Evolutionary conservation across 2,329 filamentous ascomycete species (phyloP), one percentile per base, ranked within the genome.

Genomic region (Pyrenophora teres): DNA sequence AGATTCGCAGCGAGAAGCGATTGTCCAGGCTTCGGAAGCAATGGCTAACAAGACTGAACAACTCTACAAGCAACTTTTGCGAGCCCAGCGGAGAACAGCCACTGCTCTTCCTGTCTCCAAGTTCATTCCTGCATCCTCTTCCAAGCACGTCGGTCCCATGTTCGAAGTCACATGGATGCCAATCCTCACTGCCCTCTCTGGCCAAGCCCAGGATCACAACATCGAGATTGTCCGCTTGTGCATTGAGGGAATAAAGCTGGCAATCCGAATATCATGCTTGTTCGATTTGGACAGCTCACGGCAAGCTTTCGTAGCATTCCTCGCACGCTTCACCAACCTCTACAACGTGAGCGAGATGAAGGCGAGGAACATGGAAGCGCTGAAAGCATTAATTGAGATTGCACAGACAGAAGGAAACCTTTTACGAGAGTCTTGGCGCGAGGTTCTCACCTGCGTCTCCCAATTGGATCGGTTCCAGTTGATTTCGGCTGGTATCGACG

Each of bases 91-190:
- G 42, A 87, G 86, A 65, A 94, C 90, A 53, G 86, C 90, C 1
- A 78, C 88, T 36, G 88, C 88, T 71, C 83, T 70, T 77, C 86
- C 78, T n/a, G 75, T 74, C 65, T 87, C 80, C 76, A 86, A 79
- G 50, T 99, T 94, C 74, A 95, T 99, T 47, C 89, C 91, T 1
- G 94, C 94, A 3, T 94, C 91, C 1, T 97, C 92, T 0, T 92
- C 91, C 71, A 93, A 91, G 64, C 94, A 99, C 72, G 89, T 97
- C 42, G 94, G 94, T 0, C 92, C 94, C 0, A 99, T 99, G 94
- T 97, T 99, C 69, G 92, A 96, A 65, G 92, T 96, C 19, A 95
- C 92, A 0, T 99, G 94, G 94, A 99, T 97, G 93, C 96, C 93
- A 8, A 95, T 97, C 74, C 88, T 99, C 67, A 97, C 93, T 4